Evolutionary conservation across 2,329 filamentous ascomycete species (phyloP).

Genomic region (Neopestalotiopsis clavispora): DNA sequence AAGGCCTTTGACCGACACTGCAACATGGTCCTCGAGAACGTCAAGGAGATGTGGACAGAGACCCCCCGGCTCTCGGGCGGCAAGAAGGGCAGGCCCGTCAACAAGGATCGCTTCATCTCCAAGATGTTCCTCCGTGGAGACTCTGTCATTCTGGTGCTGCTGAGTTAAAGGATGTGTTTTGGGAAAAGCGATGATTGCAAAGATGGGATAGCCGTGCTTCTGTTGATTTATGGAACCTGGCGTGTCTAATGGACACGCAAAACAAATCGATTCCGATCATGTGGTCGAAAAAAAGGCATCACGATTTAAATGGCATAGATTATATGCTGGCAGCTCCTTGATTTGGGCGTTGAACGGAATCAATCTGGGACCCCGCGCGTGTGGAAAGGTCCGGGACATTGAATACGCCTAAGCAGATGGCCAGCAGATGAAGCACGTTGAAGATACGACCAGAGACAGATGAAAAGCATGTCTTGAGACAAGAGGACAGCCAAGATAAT

Average conservation of each 20-base stretch:
- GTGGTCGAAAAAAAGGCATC: neutral
- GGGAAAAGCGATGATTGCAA: neutral
- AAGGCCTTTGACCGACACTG: constrained; percentile 99
- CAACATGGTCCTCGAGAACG: constrained; percentile 98
- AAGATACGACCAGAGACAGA: neutral
- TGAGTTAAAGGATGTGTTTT: constrained; percentile 63
- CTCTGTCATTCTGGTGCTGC: constrained; percentile 83
- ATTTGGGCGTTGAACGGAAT: neutral
- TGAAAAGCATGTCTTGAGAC: constrained; percentile 6
- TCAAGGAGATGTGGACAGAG: constrained; percentile 99
- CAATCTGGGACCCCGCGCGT: neutral
- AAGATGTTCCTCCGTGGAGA: constrained; percentile 95
- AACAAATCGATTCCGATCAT: neutral
- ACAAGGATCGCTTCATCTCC: constrained; percentile 98
- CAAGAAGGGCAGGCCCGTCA: constrained; percentile 87
- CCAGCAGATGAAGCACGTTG: neutral
- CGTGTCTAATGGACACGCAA: neutral
- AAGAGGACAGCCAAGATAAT: neutral
- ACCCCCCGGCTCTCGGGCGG: constrained; percentile 81
- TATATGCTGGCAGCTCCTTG: constrained; percentile 2
- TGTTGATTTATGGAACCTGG: neutral
- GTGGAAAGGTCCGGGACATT: neutral
- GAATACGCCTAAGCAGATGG: neutral
- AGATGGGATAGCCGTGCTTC: neutral
- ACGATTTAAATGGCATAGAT: constrained; percentile 1